Evolutionary conservation across 2,329 filamentous ascomycete species (phyloP).

Genomic region (Colletotrichum sp.): DNA sequence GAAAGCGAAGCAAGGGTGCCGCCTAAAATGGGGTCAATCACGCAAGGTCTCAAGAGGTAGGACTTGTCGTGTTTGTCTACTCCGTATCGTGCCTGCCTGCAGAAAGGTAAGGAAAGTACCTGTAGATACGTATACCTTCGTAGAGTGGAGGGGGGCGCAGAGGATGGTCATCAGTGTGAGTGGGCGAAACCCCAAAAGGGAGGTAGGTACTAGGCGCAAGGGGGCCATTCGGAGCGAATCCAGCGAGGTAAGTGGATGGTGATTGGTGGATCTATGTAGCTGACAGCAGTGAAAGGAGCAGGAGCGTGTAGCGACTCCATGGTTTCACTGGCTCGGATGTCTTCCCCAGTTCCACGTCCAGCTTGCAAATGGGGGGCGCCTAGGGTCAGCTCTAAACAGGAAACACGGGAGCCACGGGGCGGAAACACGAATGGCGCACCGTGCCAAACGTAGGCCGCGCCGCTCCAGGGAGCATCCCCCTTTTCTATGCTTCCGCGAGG

Average conservation of each 20-base stretch:
- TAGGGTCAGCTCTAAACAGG: background rate
- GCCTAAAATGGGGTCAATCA: background rate
- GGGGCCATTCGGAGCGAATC: background rate
- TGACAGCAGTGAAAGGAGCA: background rate
- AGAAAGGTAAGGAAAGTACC: background rate
- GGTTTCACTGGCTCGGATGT: slow-evolving; percentile 16
- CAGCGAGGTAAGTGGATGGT: background rate
- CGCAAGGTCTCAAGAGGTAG: slow-evolving; percentile 3
- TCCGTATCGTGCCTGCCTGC: background rate
- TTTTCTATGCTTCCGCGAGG: background rate
- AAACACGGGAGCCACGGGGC: slow-evolving; percentile 2
- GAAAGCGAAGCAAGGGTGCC: background rate
- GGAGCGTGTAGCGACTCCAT: background rate
- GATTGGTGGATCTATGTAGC: slow-evolving; percentile 3
- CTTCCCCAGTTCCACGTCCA: background rate
- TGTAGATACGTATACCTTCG: background rate
- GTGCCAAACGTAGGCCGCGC: background rate
- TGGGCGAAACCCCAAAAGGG: background rate
- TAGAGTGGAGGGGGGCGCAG: background rate
- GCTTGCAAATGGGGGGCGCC: background rate
- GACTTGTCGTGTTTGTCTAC: background rate
- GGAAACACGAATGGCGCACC: background rate
- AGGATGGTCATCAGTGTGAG: background rate
- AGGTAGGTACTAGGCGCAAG: background rate
- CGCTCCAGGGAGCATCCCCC: background rate